Evolutionary conservation across 192 early-diverging fungal species (phyloP).

Genomic region (Gaertneriomyces sp.): DNA sequence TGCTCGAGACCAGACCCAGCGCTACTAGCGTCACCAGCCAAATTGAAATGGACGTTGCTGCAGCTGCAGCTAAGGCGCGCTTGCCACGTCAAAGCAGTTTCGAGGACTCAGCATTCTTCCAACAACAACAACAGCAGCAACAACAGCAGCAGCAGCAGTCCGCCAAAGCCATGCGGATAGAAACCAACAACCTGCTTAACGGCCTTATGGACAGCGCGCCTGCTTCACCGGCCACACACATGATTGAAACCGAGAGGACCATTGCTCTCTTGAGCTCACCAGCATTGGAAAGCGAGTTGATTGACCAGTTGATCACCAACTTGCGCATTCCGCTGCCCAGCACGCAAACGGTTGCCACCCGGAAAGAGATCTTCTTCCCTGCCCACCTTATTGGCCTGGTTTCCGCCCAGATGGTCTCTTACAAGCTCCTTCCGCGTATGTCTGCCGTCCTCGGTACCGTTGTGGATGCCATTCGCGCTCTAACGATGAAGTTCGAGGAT

Average conservation of each 20-base stretch:
- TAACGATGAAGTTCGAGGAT: conserved; percentile 69
- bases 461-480: conserved; percentile 60
- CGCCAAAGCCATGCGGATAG: conserved; percentile 20
- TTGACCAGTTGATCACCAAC: conserved; percentile 83
- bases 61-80: conserved; percentile 27
- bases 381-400: conserved; percentile 86
- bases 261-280: conserved; percentile 47
- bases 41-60: conserved; percentile 33
- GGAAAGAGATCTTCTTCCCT: conserved; percentile 91
- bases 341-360: conserved; percentile 67
- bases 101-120: conserved; percentile 5
- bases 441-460: conserved; percentile 81
- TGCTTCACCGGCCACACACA: conserved; percentile 15
- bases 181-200: conserved; percentile 6
- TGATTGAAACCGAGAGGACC: conserved; percentile 37
- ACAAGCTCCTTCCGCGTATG: conserved; percentile 77
- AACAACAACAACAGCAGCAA: background rate
- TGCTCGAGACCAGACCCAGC: conserved; percentile 6
- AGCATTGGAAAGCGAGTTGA: conserved; percentile 70
- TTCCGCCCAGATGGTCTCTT: conserved; percentile 82
- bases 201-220: conserved; percentile 9
- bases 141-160: background rate
- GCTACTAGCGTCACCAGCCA: conserved; percentile 18
- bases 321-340: conserved; percentile 86
- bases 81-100: conserved; percentile 27